phyloP scores from a whole-genome alignment of 2,329 filamentous ascomycete genomes.

The Aschersonia sp. region DNA sequence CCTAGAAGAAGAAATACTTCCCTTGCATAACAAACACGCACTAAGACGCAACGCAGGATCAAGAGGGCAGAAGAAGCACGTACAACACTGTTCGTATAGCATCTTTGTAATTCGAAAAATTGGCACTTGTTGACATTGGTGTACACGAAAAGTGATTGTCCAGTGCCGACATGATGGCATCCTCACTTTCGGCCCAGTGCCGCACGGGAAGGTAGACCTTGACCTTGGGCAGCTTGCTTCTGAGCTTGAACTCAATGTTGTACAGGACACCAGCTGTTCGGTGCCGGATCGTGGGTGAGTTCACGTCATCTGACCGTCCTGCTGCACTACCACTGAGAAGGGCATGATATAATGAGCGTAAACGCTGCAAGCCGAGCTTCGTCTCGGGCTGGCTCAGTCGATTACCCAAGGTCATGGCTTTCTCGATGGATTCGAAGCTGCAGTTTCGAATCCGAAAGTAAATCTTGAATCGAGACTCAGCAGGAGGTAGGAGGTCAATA shows the following conservation, averaged over 20 bases:
- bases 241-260: conserved; percentile 15
- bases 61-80: neutral
- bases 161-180: neutral
- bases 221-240: conserved; percentile 8
- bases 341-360: neutral
- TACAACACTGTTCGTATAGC: neutral
- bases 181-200: conserved; percentile 12
- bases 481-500: conserved; percentile 14
- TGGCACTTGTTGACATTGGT: neutral
- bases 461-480: conserved; percentile 19
- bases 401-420: conserved; percentile 11
- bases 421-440: conserved; percentile 12
- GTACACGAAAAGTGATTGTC: neutral
- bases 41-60: too few species aligned
- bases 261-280: conserved; percentile 19
- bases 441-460: conserved; percentile 18
- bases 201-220: conserved; percentile 21
- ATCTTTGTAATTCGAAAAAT: neutral
- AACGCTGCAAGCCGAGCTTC: neutral
- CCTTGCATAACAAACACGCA: too few species aligned
- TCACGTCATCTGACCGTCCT: conserved; percentile 5
- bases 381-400: neutral
- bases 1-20: neutral
- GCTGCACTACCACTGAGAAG: neutral
- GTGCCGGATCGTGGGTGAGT: conserved; percentile 6